A percentile compares a stretch with the other conserved stretches of the same genome.
These are phyloP conservation scores for Trichoderma sp. DNA, from an alignment of 2,329 filamentous ascomycete species.

Conservation along the genomic window DNA sequence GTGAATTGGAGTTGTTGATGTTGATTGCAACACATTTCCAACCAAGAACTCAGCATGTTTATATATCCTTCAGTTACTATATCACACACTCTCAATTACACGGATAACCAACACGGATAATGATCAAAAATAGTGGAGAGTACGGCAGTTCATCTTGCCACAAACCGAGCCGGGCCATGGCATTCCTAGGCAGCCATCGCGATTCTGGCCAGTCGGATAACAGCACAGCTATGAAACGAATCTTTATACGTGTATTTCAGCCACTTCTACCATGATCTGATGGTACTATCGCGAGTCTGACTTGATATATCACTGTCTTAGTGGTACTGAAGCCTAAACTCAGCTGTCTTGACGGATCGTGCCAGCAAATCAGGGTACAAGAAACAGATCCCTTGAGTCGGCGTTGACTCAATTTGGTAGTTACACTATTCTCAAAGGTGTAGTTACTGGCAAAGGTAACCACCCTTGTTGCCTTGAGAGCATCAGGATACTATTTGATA, in stretches of 20 bases:
- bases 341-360: not conserved
- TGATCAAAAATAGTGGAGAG: not conserved
- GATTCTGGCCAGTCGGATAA: not conserved
- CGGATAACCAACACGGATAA: not conserved
- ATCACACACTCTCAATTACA: not conserved
- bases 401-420: not conserved
- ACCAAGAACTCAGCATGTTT: not conserved
- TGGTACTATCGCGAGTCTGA: too few relatives aligned
- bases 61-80: not conserved
- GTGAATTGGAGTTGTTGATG: not conserved
- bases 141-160: not conserved
- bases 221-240: not conserved
- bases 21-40: too few relatives aligned
- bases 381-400: not conserved
- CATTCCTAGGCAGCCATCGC: not conserved
- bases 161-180: not conserved
- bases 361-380: not conserved
- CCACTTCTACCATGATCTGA: not conserved
- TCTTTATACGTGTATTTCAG: not conserved
- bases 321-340: not conserved
- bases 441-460: not conserved
- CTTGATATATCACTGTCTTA: not conserved
- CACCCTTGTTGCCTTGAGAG: too few relatives aligned
- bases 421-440: fast-evolving
- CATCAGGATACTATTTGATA: not conserved